A percentile compares a stretch with the other conserved stretches of the same genome.
phyloP scores from a whole-genome alignment of 2,329 filamentous ascomycete genomes.

The Apiospora phragmitis region DNA sequence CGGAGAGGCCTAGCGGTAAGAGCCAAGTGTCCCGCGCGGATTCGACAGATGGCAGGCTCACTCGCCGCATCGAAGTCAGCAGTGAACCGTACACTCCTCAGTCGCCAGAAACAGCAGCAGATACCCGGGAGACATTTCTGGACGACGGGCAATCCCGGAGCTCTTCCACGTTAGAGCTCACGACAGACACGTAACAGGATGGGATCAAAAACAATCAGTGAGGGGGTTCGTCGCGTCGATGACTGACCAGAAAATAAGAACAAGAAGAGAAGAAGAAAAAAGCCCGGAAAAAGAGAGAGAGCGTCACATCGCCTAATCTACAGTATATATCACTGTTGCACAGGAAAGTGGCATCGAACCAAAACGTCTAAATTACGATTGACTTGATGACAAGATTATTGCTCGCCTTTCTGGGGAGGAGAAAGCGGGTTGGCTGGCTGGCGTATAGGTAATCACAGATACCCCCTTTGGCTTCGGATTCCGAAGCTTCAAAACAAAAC shows the following conservation, averaged over 20 bases:
- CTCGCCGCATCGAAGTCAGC: slow-evolving; percentile 14
- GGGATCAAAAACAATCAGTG: background rate
- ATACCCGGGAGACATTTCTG: slow-evolving; percentile 12
- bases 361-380: background rate
- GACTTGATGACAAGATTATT: background rate
- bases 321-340: background rate
- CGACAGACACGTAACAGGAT: background rate
- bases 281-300: background rate
- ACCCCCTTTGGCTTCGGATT: background rate
- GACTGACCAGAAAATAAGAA: background rate
- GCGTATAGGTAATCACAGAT: background rate
- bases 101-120: slow-evolving; percentile 29
- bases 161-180: background rate
- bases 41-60: background rate
- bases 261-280: background rate
- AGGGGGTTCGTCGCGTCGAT: background rate
- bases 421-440: background rate
- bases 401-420: background rate
- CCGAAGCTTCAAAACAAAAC: background rate
- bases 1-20: slow-evolving; percentile 7
- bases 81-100: slow-evolving; percentile 16
- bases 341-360: background rate
- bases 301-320: background rate
- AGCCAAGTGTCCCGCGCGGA: background rate
- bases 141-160: background rate